Percentiles rank a stretch among this genome's conserved stretches.
phyloP scores from a whole-genome alignment of 1,284 basidiomycete species.

The Veloporphyrellus conicus region DNA sequence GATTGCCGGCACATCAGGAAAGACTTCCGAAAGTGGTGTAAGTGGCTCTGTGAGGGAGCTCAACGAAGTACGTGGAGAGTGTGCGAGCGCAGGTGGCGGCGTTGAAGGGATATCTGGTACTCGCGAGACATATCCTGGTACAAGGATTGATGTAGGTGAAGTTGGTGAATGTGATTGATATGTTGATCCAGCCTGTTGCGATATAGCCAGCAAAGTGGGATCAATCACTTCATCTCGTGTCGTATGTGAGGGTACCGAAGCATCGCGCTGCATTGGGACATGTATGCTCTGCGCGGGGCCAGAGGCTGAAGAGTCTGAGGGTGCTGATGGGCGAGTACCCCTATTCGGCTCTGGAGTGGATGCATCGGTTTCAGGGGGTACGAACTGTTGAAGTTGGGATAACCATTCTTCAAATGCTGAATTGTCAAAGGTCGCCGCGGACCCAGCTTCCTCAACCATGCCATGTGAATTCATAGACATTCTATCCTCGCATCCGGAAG shows the following conservation, averaged over 20 bases:
- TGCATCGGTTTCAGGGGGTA: constrained; percentile 18
- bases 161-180: constrained; percentile 1
- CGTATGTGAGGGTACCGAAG: neutral
- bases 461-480: constrained; percentile 4
- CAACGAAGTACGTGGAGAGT: constrained; percentile 37
- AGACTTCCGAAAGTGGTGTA: constrained; percentile 28
- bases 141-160: neutral
- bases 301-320: constrained; percentile 2
- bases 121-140: constrained; percentile 1
- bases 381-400: constrained; percentile 43
- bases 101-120: constrained; percentile 6
- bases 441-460: constrained; percentile 2
- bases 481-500: constrained; percentile 7
- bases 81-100: constrained; percentile 28
- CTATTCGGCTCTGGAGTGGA: constrained; percentile 15
- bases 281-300: neutral
- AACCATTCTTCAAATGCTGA: constrained; percentile 50
- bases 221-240: constrained; percentile 34
- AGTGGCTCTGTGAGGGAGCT: constrained; percentile 35
- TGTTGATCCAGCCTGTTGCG: constrained; percentile 11
- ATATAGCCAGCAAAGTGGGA: constrained; percentile 34
- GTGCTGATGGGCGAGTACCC: neutral
- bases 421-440: constrained; percentile 30
- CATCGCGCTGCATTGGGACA: neutral
- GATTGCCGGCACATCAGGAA: constrained; percentile 9